Evolutionary conservation across 2,329 filamentous ascomycete genomes (phyloP), one percentile per base, ranked within the genome.

Genomic region (Claviceps sp.): DNA sequence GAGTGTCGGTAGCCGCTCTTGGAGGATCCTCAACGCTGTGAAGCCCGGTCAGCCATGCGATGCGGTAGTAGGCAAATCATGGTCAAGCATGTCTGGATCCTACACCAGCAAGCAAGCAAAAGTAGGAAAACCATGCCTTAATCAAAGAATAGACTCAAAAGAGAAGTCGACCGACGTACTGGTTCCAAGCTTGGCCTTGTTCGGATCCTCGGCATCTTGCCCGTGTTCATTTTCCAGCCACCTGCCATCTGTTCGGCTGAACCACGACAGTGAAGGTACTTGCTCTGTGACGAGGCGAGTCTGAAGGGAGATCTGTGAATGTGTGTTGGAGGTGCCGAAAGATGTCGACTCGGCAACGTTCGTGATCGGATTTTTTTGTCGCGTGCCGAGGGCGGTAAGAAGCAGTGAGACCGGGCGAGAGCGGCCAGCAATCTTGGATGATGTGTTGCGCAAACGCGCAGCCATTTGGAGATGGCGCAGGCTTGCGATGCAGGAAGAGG

Each of bases 1-100:
- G 51, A 86, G 74, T 1, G 78, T 82, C 48, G 82, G 82, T n/a
- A 85, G 72, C 57, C 77, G 78, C 56, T 81, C 74, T 70, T 85
- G 81, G 38, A 86, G 75, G 51, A 81, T 75, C 50, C 81, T 73
- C 11, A 86, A 72, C 56, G 82, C 82, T 84, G 37, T 48, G 24
- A 5, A 20, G 13, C 9, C 18, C 7, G 16, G 47, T 48, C 26
- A 47, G 44, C n/a, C n/a, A 47, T 20, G 44, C n/a, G 7, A 5
- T 20, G 26, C 30, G 30, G 30, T 34, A 34, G 1, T 34, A 34
- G 30, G 1, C 8, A 34, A 34, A 11, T 34, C 30, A 34, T 34
- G 30, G 30, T 34, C 30, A 11, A 30, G 30, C 30, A 34, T 34
- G 30, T 34, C 30, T 34, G 30, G 26, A 34, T 34, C 30, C 30